A percentile compares a stretch with the other conserved stretches of the same genome.
Evolutionary conservation across 2,329 filamentous ascomycete genomes (phyloP).

Genomic region (Hymenoscyphus repandus): DNA sequence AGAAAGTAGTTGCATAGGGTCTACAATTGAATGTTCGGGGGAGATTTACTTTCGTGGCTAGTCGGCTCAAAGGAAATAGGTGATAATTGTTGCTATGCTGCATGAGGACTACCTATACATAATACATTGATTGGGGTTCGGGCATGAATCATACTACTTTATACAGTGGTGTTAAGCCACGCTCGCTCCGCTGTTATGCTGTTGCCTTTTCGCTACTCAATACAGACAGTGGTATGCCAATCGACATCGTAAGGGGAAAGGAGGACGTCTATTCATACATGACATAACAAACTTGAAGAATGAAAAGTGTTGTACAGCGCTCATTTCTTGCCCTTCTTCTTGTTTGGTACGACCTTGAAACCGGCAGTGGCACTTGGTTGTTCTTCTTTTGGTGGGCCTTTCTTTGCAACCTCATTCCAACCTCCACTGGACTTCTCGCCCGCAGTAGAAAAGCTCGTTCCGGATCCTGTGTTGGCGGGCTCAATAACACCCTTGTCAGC

Average conservation of each 20-base stretch:
- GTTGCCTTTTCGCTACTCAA: neutral
- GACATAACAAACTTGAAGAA: too few species aligned
- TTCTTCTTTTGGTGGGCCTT: conserved; percentile 52
- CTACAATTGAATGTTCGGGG: too few species aligned
- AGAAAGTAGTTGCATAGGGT: too few species aligned
- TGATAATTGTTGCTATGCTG: neutral
- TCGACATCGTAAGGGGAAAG: too few species aligned
- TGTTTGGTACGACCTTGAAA: conserved; percentile 86
- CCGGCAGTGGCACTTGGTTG: conserved; percentile 38
- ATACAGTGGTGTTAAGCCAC: neutral
- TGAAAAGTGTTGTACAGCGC: conserved; percentile 5
- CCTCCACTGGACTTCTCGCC: conserved; percentile 52
- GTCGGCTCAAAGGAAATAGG: neutral
- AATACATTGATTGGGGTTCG: neutral
- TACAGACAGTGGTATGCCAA: neutral
- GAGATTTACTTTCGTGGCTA: neutral
- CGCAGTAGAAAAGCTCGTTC: conserved; percentile 37
- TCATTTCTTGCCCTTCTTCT: conserved; percentile 81
- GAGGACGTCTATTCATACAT: too few species aligned
- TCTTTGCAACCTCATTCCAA: conserved; percentile 98
- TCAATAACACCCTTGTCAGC: conserved; percentile 88
- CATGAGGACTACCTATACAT: neutral
- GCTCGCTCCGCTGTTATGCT: neutral
- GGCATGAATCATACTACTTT: neutral
- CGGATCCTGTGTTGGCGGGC: conserved; percentile 50